These are phyloP conservation scores for Penicillium sp. DNA, from an alignment of 2,329 filamentous ascomycete species.

Conservation along the genomic window DNA sequence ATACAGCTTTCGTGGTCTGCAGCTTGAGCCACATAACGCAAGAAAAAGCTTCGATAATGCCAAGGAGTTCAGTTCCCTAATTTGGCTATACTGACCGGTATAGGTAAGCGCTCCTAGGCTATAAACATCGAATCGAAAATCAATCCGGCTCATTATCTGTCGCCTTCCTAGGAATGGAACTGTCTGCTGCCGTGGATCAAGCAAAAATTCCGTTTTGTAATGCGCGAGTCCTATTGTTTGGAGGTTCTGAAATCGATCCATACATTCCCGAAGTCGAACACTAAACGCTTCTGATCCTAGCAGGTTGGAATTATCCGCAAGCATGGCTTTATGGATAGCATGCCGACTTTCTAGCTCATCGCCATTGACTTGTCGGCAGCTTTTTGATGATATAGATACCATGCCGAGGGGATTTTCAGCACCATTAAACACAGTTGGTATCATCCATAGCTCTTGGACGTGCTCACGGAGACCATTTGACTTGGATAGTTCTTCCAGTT, in stretches of 20 bases:
- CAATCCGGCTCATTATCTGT: slow-evolving; percentile 7
- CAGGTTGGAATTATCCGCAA: slow-evolving; percentile 6
- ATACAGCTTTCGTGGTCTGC: slow-evolving; percentile 6
- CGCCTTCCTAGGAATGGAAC: slow-evolving; percentile 10
- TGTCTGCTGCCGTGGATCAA: slow-evolving; percentile 10
- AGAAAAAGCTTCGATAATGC: slow-evolving; percentile 10
- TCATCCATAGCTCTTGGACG: slow-evolving; percentile 16
- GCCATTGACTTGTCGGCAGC: slow-evolving; percentile 7
- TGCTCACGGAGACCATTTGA: slow-evolving; percentile 7
- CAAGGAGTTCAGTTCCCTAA: slow-evolving; percentile 8
- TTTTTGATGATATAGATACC: slow-evolving; percentile 8
- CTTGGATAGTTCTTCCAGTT: slow-evolving; percentile 10
- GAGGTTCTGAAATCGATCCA: slow-evolving; percentile 5
- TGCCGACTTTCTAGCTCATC: neutral
- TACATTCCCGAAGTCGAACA: slow-evolving; percentile 5
- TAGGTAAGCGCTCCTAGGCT: neutral
- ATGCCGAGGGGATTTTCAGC: slow-evolving; percentile 1
- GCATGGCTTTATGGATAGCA: slow-evolving; percentile 2
- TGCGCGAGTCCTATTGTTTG: slow-evolving; percentile 11
- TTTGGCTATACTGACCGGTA: neutral
- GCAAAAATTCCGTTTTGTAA: slow-evolving; percentile 10
- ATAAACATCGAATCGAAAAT: slow-evolving; percentile 10
- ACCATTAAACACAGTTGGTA: slow-evolving; percentile 7
- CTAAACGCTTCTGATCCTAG: slow-evolving; percentile 8
- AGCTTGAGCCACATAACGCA: slow-evolving; percentile 7